Conservation (phyloP, 352 stramenopile genomes). For the Globisporangium emineosum region DNA sequence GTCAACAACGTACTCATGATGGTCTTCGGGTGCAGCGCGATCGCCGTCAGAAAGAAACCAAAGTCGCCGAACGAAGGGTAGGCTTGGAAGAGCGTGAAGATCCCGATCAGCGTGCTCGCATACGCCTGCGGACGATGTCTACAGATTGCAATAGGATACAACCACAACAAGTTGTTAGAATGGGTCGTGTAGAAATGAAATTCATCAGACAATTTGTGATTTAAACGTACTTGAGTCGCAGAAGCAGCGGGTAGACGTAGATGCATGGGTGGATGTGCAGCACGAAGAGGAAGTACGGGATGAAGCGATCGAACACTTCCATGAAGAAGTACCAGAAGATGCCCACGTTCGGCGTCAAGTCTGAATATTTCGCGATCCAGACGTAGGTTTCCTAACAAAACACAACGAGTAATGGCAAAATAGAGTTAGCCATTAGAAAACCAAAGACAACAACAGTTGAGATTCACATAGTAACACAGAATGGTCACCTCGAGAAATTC, state of each 20-base stretch:
- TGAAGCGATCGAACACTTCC: conserved; percentile 86
- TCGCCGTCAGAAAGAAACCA: conserved; percentile 67
- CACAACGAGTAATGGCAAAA: too few species aligned
- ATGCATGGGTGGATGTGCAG: conserved; percentile 79
- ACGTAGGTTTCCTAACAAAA: conserved; percentile 66
- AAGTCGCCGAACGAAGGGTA: conserved; percentile 80
- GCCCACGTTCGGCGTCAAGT: conserved; percentile 81
- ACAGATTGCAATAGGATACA: not conserved
- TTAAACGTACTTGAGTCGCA: conserved; percentile 66
- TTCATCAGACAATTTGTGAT: too few species aligned
- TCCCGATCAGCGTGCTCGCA: conserved; percentile 58
- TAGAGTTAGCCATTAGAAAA: not conserved
- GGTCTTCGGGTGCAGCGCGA: conserved; percentile 73
- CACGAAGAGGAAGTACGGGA: conserved; percentile 80
- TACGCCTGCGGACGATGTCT: conserved; percentile 74
- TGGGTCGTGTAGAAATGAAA: too few species aligned
- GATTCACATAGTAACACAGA: not conserved
- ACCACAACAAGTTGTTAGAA: not conserved
- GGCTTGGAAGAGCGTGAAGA: conserved; percentile 76
- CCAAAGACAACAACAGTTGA: not conserved
- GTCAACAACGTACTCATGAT: conserved; percentile 57
- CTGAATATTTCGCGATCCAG: conserved; percentile 75
- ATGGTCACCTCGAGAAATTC: conserved; percentile 50
- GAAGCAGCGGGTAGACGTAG: conserved; percentile 75
- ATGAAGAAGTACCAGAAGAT: conserved; percentile 91